phyloP scores from a whole-genome alignment of 257 asterid genomes.

The Ocimum tenuiflorum region DNA sequence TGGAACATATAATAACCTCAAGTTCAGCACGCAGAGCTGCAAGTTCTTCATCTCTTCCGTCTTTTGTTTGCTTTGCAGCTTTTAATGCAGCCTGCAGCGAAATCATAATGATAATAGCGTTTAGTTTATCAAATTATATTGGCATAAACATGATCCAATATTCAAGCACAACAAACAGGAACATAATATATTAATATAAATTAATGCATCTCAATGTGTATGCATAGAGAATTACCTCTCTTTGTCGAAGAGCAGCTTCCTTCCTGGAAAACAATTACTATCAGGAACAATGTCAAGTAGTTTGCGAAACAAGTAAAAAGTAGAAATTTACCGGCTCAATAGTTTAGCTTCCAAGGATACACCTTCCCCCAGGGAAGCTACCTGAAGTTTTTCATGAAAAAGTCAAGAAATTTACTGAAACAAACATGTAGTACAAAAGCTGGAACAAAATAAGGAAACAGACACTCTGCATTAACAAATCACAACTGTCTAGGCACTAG shows the following conservation, averaged over 20 bases:
- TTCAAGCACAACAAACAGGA: background rate
- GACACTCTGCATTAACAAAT: background rate
- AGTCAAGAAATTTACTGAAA: background rate
- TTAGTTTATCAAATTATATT: background rate
- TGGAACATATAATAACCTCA: constrained; percentile 46
- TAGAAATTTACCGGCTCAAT: constrained; percentile 56
- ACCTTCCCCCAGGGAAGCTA: constrained; percentile 96
- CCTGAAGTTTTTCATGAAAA: constrained; percentile 38
- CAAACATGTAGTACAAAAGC: constrained; percentile 14
- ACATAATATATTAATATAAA: background rate
- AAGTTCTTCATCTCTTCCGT: constrained; percentile 77
- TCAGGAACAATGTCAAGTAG: constrained; percentile 29
- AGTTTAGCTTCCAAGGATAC: constrained; percentile 93
- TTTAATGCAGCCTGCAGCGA: constrained; percentile 76
- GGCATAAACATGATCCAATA: background rate
- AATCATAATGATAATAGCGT: constrained; percentile 2
- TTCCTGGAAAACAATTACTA: constrained; percentile 59
- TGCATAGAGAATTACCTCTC: constrained; percentile 58
- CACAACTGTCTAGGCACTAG: background rate
- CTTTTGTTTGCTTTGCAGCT: constrained; percentile 74
- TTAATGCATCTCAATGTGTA: background rate
- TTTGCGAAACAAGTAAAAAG: constrained; percentile 20
- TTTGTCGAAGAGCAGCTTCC: constrained; percentile 93
- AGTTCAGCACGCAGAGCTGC: constrained; percentile 64
- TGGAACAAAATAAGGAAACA: constrained; percentile 5